Evolutionary conservation across 2,329 filamentous ascomycete species (phyloP).

Genomic region (Hymenoscyphus infarciens): DNA sequence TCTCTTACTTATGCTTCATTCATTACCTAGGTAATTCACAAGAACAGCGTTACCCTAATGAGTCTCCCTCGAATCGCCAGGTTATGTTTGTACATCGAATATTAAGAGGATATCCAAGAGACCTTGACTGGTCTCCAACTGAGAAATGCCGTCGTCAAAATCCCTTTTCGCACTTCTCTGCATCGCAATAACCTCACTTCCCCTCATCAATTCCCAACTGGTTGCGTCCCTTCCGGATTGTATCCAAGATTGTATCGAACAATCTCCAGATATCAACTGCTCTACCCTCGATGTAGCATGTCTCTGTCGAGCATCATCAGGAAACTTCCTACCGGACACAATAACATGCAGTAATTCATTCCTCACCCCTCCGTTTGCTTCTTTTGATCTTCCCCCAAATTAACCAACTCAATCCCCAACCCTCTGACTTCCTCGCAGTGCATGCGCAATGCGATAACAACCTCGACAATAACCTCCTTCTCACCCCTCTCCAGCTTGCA

Average conservation of each 20-base stretch:
- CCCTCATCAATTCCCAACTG: neutral
- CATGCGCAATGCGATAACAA: conserved; percentile 38
- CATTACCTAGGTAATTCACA: neutral
- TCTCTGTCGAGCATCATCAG: conserved; percentile 38
- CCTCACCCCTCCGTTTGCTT: neutral
- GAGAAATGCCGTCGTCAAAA: conserved; percentile 11
- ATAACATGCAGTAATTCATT: conserved; percentile 34
- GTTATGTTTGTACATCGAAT: neutral
- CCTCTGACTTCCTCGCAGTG: conserved; percentile 16
- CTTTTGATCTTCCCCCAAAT: neutral
- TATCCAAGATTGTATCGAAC: conserved; percentile 37
- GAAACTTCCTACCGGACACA: conserved; percentile 38
- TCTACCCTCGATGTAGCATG: conserved; percentile 35
- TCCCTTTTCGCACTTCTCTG: conserved; percentile 16
- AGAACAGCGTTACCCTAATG: neutral
- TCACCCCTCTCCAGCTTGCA: conserved; percentile 35
- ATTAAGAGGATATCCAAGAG: neutral
- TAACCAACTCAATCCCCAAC: neutral
- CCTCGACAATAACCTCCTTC: conserved; percentile 35
- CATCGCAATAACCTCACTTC: conserved; percentile 29
- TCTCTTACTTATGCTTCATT: neutral
- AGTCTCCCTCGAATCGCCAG: neutral
- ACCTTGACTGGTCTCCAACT: neutral
- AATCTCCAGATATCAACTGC: conserved; percentile 35
- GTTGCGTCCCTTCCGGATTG: conserved; percentile 32